These are phyloP conservation scores for slime mould (Dictyostelium discoideum) DNA, from an alignment of 78 protist genomes.

Conservation along the genomic window DNA sequence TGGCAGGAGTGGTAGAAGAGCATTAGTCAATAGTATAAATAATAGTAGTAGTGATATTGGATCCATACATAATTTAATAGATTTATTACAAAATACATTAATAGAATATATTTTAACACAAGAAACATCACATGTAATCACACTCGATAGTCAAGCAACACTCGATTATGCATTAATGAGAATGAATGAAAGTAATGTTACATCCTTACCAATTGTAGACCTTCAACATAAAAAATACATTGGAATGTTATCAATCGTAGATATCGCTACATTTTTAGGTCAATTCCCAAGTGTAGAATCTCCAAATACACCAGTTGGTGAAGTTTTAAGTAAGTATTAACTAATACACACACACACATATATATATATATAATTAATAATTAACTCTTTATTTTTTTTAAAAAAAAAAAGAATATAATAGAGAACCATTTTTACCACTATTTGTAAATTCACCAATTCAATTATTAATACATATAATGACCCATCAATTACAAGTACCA, in stretches of 20 bases:
- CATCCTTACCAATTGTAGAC: conserved; percentile 47
- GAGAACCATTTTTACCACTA: conserved; percentile 73
- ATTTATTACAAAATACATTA: conserved; percentile 40
- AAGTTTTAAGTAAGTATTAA: conserved; percentile 75
- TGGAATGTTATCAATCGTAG: conserved; percentile 55
- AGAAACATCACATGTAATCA: conserved; percentile 49
- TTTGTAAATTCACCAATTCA: conserved; percentile 59
- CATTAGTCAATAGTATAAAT: background rate
- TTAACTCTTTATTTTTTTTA: background rate
- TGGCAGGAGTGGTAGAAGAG: background rate
- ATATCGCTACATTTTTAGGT: conserved; percentile 33
- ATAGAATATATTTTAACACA: conserved; percentile 42
- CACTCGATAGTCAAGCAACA: conserved; percentile 50
- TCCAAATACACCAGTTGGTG: conserved; percentile 63
- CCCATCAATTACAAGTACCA: conserved; percentile 43
- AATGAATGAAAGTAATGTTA: conserved; percentile 47
- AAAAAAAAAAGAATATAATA: conserved; percentile 30
- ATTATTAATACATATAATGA: conserved; percentile 59
- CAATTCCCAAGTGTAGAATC: conserved; percentile 26
- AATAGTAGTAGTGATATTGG: background rate
- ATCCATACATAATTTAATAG: background rate
- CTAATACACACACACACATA: too few relatives aligned
- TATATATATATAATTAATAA: background rate
- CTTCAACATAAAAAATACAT: conserved; percentile 37
- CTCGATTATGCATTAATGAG: conserved; percentile 72